Evolutionary conservation across 495 filamentous ascomycete genomes (phyloP).

Genomic region (Cairneyella variabilis): DNA sequence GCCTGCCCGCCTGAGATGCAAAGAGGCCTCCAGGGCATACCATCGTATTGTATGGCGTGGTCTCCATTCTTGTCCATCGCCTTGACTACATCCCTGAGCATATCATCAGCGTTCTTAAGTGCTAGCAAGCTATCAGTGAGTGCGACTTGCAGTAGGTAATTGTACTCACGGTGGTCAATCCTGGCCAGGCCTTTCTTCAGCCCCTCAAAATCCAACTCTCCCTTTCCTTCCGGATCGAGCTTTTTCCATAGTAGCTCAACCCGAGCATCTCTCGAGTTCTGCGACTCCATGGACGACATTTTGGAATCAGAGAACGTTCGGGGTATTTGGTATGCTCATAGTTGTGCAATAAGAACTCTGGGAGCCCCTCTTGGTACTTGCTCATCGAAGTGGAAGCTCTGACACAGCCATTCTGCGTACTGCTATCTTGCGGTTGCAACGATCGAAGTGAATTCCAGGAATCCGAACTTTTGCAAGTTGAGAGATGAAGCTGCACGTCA

Average conservation of each 20-base stretch:
- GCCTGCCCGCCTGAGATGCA: no score
- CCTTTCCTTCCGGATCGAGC: conserved; percentile 71
- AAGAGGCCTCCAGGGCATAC: no score
- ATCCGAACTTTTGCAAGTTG: no score
- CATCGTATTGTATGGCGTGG: conserved; percentile 84
- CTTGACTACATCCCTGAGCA: conserved; percentile 74
- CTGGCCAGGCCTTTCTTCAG: conserved; percentile 79
- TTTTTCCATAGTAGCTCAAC: conserved; percentile 76
- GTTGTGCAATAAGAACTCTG: no score
- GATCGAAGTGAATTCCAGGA: background rate
- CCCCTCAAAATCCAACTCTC: conserved; percentile 75
- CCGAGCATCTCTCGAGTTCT: conserved; percentile 69
- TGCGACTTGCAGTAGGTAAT: conserved; percentile 8
- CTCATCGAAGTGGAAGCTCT: no score
- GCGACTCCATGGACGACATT: conserved; percentile 54
- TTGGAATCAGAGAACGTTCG: conserved; percentile 12
- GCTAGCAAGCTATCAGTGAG: conserved; percentile 47
- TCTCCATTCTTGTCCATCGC: conserved; percentile 83
- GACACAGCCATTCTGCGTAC: no score
- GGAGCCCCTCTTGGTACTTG: conserved; percentile 22
- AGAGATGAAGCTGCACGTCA: no score
- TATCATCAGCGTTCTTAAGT: conserved; percentile 87
- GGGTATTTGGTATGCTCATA: no score
- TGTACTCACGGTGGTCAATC: conserved; percentile 85
- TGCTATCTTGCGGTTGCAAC: no score